Conservation (phyloP, 2,329 filamentous ascomycete genomes). For the Echinosphaeria canescens region DNA sequence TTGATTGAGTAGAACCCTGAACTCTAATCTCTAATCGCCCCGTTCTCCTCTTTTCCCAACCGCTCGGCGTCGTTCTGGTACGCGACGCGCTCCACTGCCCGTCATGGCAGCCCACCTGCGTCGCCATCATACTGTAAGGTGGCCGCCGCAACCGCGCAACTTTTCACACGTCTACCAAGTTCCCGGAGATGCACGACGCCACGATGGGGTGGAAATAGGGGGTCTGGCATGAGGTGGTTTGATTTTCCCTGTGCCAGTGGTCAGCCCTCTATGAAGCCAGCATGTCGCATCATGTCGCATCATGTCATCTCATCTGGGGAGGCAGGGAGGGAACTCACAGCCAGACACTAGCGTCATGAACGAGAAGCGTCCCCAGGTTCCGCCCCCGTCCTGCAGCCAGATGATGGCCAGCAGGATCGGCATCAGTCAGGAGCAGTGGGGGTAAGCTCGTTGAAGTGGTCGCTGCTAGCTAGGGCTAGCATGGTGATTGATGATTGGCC, state of each 20-base stretch:
- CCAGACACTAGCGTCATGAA: conserved; percentile 28
- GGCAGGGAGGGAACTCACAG: conserved; percentile 16
- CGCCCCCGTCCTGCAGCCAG: conserved; percentile 20
- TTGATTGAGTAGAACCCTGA: too few species aligned
- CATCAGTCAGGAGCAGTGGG: conserved; percentile 30
- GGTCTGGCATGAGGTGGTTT: too few species aligned
- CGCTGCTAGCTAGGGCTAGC: conserved; percentile 27
- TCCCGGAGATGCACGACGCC: conserved; percentile 25
- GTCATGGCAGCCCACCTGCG: conserved; percentile 21
- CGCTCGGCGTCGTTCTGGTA: conserved; percentile 26
- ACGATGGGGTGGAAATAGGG: conserved; percentile 36
- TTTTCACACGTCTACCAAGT: conserved; percentile 25
- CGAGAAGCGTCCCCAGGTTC: conserved; percentile 27
- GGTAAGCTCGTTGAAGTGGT: conserved; percentile 29
- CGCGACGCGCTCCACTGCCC: conserved; percentile 15
- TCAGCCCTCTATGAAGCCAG: too few species aligned
- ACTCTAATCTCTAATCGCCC: too few species aligned
- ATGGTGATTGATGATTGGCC: conserved; percentile 34
- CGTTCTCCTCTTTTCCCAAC: too few species aligned
- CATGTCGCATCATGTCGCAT: conserved; percentile 1
- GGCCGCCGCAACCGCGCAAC: conserved; percentile 21
- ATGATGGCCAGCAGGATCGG: conserved; percentile 27
- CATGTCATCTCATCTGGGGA: conserved; percentile 4
- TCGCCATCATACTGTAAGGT: conserved; percentile 24
- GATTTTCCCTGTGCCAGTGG: too few species aligned